phyloP scores from a whole-genome alignment of 306 rosid species.

The Dryas alaskensis region DNA sequence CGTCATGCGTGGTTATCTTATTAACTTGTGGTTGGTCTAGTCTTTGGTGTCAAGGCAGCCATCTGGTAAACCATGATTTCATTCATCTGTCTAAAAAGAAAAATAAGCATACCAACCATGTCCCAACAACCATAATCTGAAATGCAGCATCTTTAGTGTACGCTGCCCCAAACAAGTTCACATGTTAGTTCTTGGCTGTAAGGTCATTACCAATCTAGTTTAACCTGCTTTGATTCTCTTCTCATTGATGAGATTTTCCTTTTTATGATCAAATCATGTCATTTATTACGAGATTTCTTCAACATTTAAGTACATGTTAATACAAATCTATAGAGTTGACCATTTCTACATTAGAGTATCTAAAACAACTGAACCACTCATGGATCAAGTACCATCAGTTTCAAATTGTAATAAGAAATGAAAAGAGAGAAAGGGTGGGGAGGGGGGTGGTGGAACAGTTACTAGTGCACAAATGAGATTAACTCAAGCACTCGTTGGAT shows the following conservation, averaged over 20 bases:
- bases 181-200: background rate
- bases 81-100: background rate
- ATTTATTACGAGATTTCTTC: background rate
- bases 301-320: background rate
- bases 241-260: background rate
- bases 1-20: background rate
- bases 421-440: background rate
- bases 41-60: background rate
- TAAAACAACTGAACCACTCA: background rate
- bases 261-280: background rate
- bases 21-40: background rate
- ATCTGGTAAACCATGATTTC: background rate
- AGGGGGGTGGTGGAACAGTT: background rate
- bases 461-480: background rate
- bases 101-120: background rate
- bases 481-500: background rate
- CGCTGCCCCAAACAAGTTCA: no score
- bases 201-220: background rate
- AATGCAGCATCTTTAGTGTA: no score
- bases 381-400: background rate
- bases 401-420: background rate
- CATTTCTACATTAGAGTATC: background rate
- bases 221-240: background rate
- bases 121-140: no score
- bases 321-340: background rate